Evolutionary conservation across 148 eudicot species (phyloP), one percentile per base, ranked within the genome.

Genomic region (Rhododendron molle): DNA sequence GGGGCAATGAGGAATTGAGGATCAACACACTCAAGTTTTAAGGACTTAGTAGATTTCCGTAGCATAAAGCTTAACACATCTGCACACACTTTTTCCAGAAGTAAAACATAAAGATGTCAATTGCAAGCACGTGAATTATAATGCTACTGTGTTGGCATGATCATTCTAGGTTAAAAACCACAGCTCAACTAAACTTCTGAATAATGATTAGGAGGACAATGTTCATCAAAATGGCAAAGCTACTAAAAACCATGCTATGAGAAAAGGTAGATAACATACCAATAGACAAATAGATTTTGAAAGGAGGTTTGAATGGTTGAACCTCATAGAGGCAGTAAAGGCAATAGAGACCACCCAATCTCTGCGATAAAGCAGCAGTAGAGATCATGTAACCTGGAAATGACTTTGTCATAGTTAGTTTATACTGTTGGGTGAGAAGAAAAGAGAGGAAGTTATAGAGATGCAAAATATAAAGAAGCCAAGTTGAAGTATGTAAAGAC

Each of bases 291-390:
- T 94, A 94, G 62, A 96, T 90, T 67, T 88, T 93, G 88, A 89
- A 93, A 44, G 94, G 94, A 73, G 99, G 98, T 87, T 93, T 94
- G 88, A 91, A 94, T 46, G 98, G 96, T 84, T 96, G 99, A 85
- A 96, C 93, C 88, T 94, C 95, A 38, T 89, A 92, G 47, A 96
- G 94, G 88, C 94, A 94, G 87, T 94, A 95, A 67, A 95, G 91
- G 88, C 95, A 93, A 88, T 93, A 96, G 0, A 96, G 88, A 58
- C 95, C 95, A 69, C 96, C 98, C 86, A 94, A 72, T 89, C 95
- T 93, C n/a, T 87, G 88, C 7, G 91, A 90, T 67, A 93, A 76
- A 67, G 93, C 88, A 83, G 82, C 83, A 83, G 88, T 58, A 43
- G 93, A 85, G 74, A 83, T 83, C 89, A 94, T 88, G 89, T 92